Evolutionary conservation across 805 yeast species (phyloP), one percentile per base, ranked within the genome.

Genomic region (Ogataea glucozyma): DNA sequence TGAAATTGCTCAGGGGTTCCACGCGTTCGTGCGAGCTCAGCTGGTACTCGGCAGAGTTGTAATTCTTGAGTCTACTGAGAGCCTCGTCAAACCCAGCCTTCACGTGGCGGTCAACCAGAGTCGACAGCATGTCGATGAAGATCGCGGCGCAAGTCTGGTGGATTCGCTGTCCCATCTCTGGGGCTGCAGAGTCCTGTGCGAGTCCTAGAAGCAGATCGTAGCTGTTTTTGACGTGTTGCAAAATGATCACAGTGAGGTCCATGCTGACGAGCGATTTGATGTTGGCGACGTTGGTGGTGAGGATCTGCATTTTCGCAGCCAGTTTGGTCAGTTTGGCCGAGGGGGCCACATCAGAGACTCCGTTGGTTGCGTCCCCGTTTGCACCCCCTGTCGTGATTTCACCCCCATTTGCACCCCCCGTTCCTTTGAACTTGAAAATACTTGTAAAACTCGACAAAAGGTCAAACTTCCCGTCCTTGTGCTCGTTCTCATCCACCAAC

Each of bases 1-100:
- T 85, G 54, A 93, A 91, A 33, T 86, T 79, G 0, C 84, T 84
- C 40, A 91, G 70, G 0, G 98, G 98, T 49, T 85, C 95, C n/a
- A 86, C 83, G 6, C 19, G 45, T 24, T 39, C 44, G 11, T 34
- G 26, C 17, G 42, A 10, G 19, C 61, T 32, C 57, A 60, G 46
- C 49, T 69, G 27, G 36, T 57, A 49, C 36, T 64, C 64, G 24
- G 67, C 60, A 0, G 96, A 91, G 46, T 85, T 81, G 55, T 89
- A 91, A 26, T 79, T 75, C 41, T 79, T 75, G 44, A 91, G 67
- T 40, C 89, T 76, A 1, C 65, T 68, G 39, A 90, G 69, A 0
- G 98, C 97, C 53, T 80, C 84, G 30, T 80, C 81, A 60, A 93
- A 93, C 0, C 97, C 98, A 0, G 80, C 80, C 48, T 76, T 75